These are phyloP conservation scores for Sarocladiaceae sp. DNA, from an alignment of 2,329 filamentous ascomycete genomes.

Conservation along the genomic window DNA sequence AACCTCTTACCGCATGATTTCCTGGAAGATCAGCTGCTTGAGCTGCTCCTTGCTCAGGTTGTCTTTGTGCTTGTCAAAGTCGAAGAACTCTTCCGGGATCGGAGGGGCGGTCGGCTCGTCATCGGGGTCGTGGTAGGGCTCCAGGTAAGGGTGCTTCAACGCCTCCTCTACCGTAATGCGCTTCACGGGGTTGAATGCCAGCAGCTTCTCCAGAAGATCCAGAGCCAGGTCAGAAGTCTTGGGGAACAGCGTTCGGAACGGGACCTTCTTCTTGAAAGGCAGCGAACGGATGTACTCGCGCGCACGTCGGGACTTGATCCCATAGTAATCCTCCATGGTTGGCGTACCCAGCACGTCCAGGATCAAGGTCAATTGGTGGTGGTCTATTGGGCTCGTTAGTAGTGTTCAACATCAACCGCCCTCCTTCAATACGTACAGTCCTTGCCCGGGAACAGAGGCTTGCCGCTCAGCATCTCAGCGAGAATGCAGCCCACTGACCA, in stretches of 20 bases:
- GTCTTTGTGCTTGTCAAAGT: constrained; percentile 99
- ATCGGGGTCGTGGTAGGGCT: constrained; percentile 97
- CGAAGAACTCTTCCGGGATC: constrained; percentile 98
- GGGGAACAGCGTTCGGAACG: constrained; percentile 93
- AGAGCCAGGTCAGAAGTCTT: constrained; percentile 98
- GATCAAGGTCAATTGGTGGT: constrained; percentile 96
- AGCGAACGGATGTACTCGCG: constrained; percentile 97
- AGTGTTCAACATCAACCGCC: not conserved
- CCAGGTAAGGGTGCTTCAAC: constrained; percentile 93
- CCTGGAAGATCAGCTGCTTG: constrained; percentile 94
- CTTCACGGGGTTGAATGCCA: constrained; percentile 98
- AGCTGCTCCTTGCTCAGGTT: constrained; percentile 96
- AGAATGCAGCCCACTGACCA: constrained; percentile 99
- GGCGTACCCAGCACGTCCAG: constrained; percentile 95
- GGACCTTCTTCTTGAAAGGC: constrained; percentile 99
- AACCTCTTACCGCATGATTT: constrained; percentile 66
- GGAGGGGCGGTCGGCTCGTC: constrained; percentile 95
- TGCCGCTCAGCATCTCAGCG: constrained; percentile 97
- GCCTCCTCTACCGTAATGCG: constrained; percentile 97
- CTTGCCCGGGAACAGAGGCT: constrained; percentile 96
- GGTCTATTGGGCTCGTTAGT: constrained; percentile 51
- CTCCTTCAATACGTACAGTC: constrained; percentile 63
- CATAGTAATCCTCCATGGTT: constrained; percentile 99
- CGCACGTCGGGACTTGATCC: constrained; percentile 96
- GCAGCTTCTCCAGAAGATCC: constrained; percentile 87